Evolutionary conservation across 345 rosid genomes (phyloP).

Genomic region (Lepidium didymum): DNA sequence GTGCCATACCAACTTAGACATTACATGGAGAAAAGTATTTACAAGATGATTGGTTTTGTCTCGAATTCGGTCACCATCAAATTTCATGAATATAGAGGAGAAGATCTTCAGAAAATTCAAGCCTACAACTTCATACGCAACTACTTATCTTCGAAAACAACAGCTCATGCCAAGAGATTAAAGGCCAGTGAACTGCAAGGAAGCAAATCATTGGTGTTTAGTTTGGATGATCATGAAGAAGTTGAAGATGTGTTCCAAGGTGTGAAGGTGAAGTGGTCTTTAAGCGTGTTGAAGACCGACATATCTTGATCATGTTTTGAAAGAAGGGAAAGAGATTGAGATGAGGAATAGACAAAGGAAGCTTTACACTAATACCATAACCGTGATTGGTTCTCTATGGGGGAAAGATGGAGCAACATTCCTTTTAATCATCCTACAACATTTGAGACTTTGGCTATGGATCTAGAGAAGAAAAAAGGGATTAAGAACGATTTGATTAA

Average conservation of each 20-base stretch:
- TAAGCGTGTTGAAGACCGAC: neutral
- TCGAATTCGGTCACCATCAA: slow-evolving; percentile 35
- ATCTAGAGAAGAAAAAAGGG: neutral
- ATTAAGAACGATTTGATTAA: neutral
- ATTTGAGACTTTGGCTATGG: neutral
- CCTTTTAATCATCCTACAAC: neutral
- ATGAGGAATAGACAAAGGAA: neutral
- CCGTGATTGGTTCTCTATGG: neutral
- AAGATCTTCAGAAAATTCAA: slow-evolving; percentile 32
- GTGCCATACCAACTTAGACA: slow-evolving; percentile 34
- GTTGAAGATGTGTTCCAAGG: slow-evolving; percentile 1
- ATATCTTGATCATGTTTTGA: neutral
- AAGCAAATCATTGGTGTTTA: slow-evolving; percentile 2
- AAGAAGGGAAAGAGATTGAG: neutral
- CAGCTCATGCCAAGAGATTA: neutral
- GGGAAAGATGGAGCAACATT: neutral
- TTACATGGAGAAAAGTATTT: slow-evolving; percentile 10
- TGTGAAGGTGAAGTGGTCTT: slow-evolving; percentile 9
- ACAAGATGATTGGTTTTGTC: slow-evolving; percentile 29
- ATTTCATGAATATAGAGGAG: slow-evolving; percentile 40
- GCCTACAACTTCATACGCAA: slow-evolving; percentile 17
- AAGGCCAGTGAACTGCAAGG: neutral
- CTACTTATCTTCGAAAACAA: neutral
- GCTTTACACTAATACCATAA: neutral
- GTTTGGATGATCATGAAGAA: slow-evolving; percentile 6